phyloP scores from a whole-genome alignment of 768 basidiomycete genomes.

The Wakefieldia striispora region DNA sequence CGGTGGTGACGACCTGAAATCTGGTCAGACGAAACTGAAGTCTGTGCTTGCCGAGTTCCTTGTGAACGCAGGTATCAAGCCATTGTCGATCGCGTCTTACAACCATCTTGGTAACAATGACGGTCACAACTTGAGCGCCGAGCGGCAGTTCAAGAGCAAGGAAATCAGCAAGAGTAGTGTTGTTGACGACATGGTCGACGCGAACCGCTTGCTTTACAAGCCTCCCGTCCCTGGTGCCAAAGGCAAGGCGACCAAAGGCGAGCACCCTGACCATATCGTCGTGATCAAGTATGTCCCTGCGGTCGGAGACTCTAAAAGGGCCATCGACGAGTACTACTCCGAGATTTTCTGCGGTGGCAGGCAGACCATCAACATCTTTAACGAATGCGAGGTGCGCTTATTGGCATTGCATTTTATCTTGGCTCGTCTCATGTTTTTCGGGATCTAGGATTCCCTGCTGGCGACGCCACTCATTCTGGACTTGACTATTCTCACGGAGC shows the following conservation, averaged over 20 bases:
- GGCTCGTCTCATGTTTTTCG: not conserved
- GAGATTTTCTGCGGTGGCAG: constrained; percentile 97
- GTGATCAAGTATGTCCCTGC: constrained; percentile 98
- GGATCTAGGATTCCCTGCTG: constrained; percentile 79
- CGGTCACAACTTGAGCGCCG: constrained; percentile 86
- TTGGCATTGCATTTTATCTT: fast-evolving
- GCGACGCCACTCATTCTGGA: constrained; percentile 97
- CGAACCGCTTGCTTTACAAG: constrained; percentile 89
- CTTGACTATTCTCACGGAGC: constrained; percentile 87
- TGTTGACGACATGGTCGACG: constrained; percentile 96
- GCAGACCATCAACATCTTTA: constrained; percentile 95
- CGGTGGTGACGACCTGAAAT: constrained; percentile 97
- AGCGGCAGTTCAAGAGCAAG: constrained; percentile 95
- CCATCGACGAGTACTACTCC: constrained; percentile 99
- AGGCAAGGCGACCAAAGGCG: constrained; percentile 72
- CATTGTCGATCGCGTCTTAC: constrained; percentile 94
- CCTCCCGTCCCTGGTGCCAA: constrained; percentile 58
- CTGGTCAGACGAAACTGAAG: constrained; percentile 97
- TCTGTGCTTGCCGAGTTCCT: constrained; percentile 97
- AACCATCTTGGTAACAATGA: constrained; percentile 99
- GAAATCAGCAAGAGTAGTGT: constrained; percentile 97
- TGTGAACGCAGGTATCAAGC: constrained; percentile 98
- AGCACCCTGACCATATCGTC: constrained; percentile 96
- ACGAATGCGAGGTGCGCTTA: constrained; percentile 85
- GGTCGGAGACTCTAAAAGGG: constrained; percentile 95